Evolutionary conservation across 2,329 filamentous ascomycete species (phyloP), one percentile per base, ranked within the genome.

Genomic region (Botrytis fabae): DNA sequence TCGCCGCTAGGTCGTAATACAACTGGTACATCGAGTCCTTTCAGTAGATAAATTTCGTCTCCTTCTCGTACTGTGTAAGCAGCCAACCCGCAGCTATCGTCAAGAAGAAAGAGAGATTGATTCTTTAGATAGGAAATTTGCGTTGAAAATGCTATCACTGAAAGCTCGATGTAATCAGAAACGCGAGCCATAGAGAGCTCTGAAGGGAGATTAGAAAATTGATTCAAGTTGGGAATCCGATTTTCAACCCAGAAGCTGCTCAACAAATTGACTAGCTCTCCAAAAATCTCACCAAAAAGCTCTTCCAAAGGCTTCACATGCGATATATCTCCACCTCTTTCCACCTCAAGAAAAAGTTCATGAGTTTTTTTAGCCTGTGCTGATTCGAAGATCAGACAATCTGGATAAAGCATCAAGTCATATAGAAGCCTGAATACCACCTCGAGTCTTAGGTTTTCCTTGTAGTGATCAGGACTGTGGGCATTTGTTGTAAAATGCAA

Each of bases 241-340:
- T 12, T 12, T 10, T 51, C 10, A 2, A 14, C 12, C 48, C 6
- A 51, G 12, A 5, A 5, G 10, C 1, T 51, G 2, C 25, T 1
- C 22, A 51, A n/a, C 10, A 7, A 14, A n/a, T 4, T 1, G 10
- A 0, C 10, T 0, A 51, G 5, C 4, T 51, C 10, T 2, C 0
- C 0, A n/a, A n/a, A 1, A 51, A 4, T 4, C 4, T n/a, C n/a
- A 0, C 32, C 32, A 32, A 32, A 32, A 32, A 32, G 32, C 32
- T 32, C 32, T 32, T 32, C 3, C 32, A 32, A 32, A 32, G 32
- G 32, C 32, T 32, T 32, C 32, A 1, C 0, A n/a, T 2, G 25
- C 22, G 0, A 0, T 14, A 14, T 25, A 14, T 2, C 25, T 2
- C 48, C 10, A 51, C 1, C 25, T 35, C 35, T 35, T 51, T n/a